Base-by-base conservation (phyloP, 768 basidiomycete genomes). In the Suillus placidus region DNA sequence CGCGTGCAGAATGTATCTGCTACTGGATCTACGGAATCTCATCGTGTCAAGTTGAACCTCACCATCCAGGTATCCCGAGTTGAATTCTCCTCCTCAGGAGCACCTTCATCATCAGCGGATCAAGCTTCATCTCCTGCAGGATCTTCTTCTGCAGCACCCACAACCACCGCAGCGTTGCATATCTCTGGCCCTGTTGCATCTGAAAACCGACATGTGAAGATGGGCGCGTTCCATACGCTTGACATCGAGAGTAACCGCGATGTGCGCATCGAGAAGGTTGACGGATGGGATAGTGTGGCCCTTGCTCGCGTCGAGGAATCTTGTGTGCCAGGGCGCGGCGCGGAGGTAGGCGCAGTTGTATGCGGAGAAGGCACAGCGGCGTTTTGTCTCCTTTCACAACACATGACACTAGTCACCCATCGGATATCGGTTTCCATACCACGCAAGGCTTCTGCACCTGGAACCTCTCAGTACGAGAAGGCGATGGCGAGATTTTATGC, bases 281-380 rank as follows among this genome's bases (percentile, higher is more conserved):
- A 91, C 62, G 93, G 92, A 18, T 99, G 97, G 97, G 97, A 99
- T 72, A 94, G 92, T 65, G 80, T 99, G 61, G 91, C 95, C 2
- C 75, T 91, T 16, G 84, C 87, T 35, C 83, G 97, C 23, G 87
- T 99, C 0, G 83, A 92, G 61, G 97, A 99, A 67, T 87, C 95
- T 26, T 95, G 94, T 63, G 81, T 93, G 45, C 95, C 95, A n/a
- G 97, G 97, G 32, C 83, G 91, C 70, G 97, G 97, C 0, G 97
- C 97, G 6, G 97, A 99, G 72, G 91, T 99, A 5, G 97, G 93
- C 16, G 97, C 97, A 0, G 85, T 99, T 30, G 94, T 99, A 5
- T 94, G 93, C 69, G 97, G 97, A 40, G 97, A 99, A 82, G 97
- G 97, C 23, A 89, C 87, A 2, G 97, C 97, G 1, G 90, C 94